These are phyloP conservation scores for Rhizoctonia solani DNA, from an alignment of 1,284 basidiomycete species.

Conservation along the genomic window DNA sequence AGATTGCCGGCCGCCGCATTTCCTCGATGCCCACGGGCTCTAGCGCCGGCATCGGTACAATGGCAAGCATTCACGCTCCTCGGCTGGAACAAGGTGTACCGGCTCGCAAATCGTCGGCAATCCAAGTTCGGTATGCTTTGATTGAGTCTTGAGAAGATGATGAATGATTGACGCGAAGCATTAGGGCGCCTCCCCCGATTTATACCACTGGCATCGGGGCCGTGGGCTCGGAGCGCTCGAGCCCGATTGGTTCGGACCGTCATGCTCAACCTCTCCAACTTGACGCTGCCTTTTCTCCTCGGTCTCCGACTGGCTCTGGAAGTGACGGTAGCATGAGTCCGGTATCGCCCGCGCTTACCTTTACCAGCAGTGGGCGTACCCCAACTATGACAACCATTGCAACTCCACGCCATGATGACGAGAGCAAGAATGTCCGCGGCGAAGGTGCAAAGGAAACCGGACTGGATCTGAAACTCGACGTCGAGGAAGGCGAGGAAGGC, in stretches of 20 bases:
- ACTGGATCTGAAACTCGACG: slow-evolving; percentile 1
- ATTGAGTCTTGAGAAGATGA: not conserved
- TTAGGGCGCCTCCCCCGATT: slow-evolving; percentile 1
- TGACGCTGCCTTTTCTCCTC: slow-evolving; percentile 19
- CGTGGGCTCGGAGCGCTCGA: slow-evolving; percentile 8
- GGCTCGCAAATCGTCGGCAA: not conserved
- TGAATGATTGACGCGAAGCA: not conserved
- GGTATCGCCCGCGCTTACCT: slow-evolving; percentile 24
- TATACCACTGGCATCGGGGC: not conserved
- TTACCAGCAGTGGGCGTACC: slow-evolving; percentile 23
- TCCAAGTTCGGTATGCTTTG: not conserved
- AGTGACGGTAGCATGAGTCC: slow-evolving; percentile 22
- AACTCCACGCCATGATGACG: slow-evolving; percentile 20
- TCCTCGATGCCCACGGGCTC: not conserved
- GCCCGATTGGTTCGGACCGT: slow-evolving; percentile 12
- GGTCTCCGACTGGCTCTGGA: not conserved
- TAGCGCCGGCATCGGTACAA: slow-evolving; percentile 1
- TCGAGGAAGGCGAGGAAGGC: not conserved
- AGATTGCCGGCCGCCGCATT: slow-evolving; percentile 1
- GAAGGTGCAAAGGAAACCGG: not conserved
- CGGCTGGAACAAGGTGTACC: not conserved
- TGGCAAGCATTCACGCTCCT: slow-evolving; percentile 26
- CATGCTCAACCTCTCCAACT: not conserved
- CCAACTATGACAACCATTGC: slow-evolving; percentile 23
- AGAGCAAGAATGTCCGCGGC: not conserved